A percentile compares a stretch with the other conserved stretches of the same genome.
phyloP scores from a whole-genome alignment of 75 land plant genomes.

The Adiantum capillusveneris region DNA sequence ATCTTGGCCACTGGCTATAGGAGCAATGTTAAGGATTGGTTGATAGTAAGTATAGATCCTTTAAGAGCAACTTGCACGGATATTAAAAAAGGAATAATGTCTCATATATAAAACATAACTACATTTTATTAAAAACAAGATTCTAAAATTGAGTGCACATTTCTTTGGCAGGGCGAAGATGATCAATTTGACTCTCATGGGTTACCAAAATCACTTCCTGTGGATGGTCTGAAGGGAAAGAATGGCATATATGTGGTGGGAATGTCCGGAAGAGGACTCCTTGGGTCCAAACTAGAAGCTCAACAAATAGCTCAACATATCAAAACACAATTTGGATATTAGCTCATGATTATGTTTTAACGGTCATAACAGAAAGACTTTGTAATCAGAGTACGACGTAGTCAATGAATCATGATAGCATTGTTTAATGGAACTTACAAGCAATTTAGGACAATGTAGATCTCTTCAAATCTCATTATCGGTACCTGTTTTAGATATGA shows the following conservation, averaged over 20 bases:
- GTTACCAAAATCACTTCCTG: constrained; percentile 26
- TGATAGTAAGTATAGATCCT: constrained; percentile 13
- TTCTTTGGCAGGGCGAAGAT: constrained; percentile 12
- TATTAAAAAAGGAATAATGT: background rate
- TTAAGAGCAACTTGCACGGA: too few relatives aligned
- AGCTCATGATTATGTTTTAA: too few relatives aligned
- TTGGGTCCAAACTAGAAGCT: constrained; percentile 30
- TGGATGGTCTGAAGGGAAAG: constrained; percentile 31
- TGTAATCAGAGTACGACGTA: too few relatives aligned
- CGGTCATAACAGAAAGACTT: too few relatives aligned
- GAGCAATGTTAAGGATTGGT: constrained; percentile 39
- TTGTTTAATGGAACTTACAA: too few relatives aligned
- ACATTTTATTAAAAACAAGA: background rate
- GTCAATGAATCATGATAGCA: too few relatives aligned
- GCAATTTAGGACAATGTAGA: too few relatives aligned
- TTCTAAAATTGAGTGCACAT: too few relatives aligned
- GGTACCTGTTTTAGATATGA: too few relatives aligned
- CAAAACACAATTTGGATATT: background rate
- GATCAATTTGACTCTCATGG: constrained; percentile 27
- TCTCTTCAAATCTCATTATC: too few relatives aligned
- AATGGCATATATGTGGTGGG: constrained; percentile 27
- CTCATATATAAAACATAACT: background rate
- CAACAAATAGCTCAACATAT: constrained; percentile 31
- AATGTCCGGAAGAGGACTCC: constrained; percentile 29
- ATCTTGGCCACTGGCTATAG: constrained; percentile 61